Evolutionary conservation across 768 basidiomycete genomes (phyloP), one percentile per base, ranked within the genome.

Genomic region (Suillus subluteus): DNA sequence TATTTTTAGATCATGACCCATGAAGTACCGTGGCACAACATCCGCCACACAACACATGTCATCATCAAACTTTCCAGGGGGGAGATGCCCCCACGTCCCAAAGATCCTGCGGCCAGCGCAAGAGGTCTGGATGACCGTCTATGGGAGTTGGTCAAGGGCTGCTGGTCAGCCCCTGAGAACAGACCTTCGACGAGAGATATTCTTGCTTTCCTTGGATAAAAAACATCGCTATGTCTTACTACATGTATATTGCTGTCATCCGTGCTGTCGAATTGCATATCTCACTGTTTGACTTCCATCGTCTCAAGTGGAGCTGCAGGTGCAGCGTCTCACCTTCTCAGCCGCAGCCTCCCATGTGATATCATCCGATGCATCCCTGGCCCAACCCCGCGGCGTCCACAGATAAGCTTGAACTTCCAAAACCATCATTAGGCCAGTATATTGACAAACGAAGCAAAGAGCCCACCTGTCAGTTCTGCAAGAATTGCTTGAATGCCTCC

Each of bases 11-110:
- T 87, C 0, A 71, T 86, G 73, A 87, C 86, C 0, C 86, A 86
- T 66, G 73, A 80, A n/a, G 82, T 82, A 68, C 87, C 87, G 5
- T 88, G 82, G 75, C 69, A 71, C n/a, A 77, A 81, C 37, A 80
- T 87, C 66, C 83, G 79, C 68, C 83, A 83, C 68, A 83, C 85
- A 13, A 82, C 85, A 4, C 81, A 86, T 58, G 86, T 86, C 26
- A 79, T 85, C n/a, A 79, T 83, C 50, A 76, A 77, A 61, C 79
- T 82, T 43, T 76, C 80, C 26, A 65, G 69, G 7, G 82, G 84
- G n/a, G 78, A 79, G 63, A 79, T 78, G 55, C 86, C 86, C 6
- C 74, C 71, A 40, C 77, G 82, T 43, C 86, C 86, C 2, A 68
- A 62, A 6, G 79, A 81, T 48, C 63, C 72, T 3, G 73, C 70